A percentile compares a stretch with the other conserved stretches of the same genome.
phyloP scores from a whole-genome alignment of 352 stramenopile species.

The Peronosclerospora sorghi region DNA sequence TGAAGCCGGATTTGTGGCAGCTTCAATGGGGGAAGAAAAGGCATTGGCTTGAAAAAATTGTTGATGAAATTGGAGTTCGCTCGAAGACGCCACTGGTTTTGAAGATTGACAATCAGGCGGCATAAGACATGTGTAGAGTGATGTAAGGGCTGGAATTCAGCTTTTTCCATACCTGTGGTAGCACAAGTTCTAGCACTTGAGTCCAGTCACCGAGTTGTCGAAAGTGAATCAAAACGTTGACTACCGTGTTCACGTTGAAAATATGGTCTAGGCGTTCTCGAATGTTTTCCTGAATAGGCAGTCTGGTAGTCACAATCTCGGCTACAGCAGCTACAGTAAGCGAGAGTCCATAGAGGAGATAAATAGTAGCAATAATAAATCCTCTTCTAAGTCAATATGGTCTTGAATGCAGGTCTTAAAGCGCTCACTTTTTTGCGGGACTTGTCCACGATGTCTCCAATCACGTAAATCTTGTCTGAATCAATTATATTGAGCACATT shows the following conservation, averaged over 20 bases:
- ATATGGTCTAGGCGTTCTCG: slow-evolving; percentile 62
- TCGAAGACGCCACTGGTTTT: too few species aligned
- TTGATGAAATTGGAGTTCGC: too few species aligned
- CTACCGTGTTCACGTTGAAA: slow-evolving; percentile 71
- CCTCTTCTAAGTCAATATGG: not conserved
- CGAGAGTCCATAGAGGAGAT: slow-evolving; percentile 30
- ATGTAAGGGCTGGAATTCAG: too few species aligned
- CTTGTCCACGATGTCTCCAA: slow-evolving; percentile 74
- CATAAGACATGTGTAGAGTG: too few species aligned
- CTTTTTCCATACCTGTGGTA: slow-evolving; percentile 44
- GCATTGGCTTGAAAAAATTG: too few species aligned
- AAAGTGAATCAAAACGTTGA: slow-evolving; percentile 58
- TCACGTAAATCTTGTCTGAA: slow-evolving; percentile 60
- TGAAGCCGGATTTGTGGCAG: too few species aligned
- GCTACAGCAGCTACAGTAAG: slow-evolving; percentile 34
- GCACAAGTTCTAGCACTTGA: slow-evolving; percentile 27
- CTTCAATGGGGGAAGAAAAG: too few species aligned
- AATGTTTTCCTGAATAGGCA: slow-evolving; percentile 70
- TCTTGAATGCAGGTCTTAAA: not conserved
- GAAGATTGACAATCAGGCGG: too few species aligned
- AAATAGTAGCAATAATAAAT: not conserved
- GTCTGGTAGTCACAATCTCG: slow-evolving; percentile 42
- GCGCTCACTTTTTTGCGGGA: slow-evolving; percentile 45
- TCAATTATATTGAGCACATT: slow-evolving; percentile 55
- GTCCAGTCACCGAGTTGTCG: slow-evolving; percentile 36